These are phyloP conservation scores for Podospora pseudopauciseta DNA, from an alignment of 495 filamentous ascomycete species.

Conservation along the genomic window DNA sequence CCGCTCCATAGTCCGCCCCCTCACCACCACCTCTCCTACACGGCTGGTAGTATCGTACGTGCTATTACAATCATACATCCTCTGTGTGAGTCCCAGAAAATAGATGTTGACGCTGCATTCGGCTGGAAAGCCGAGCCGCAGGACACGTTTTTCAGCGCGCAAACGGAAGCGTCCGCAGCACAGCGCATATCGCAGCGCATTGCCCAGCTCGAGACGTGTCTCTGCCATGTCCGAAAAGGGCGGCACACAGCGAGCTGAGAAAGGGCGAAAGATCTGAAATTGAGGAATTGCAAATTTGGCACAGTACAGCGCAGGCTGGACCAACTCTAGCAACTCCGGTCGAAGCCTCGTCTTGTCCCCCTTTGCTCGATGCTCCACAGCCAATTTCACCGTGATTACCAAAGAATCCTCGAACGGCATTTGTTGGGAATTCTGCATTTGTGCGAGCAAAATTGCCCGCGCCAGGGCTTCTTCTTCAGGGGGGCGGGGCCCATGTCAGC, in stretches of 20 bases:
- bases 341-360: slow-evolving; percentile 23
- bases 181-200: slow-evolving; percentile 11
- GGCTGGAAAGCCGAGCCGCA: slow-evolving; percentile 5
- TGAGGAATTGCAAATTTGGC: slow-evolving; percentile 29
- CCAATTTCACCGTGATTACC: slow-evolving; percentile 25
- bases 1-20: no score
- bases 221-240: slow-evolving; percentile 19
- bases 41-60: background rate
- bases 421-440: slow-evolving; percentile 1
- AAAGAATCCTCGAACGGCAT: slow-evolving; percentile 12
- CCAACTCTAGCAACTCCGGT: slow-evolving; percentile 13
- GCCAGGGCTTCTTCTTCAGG: slow-evolving; percentile 8
- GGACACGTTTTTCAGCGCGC: slow-evolving; percentile 6
- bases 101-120: slow-evolving; percentile 7
- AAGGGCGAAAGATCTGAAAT: slow-evolving; percentile 12
- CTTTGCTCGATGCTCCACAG: slow-evolving; percentile 23
- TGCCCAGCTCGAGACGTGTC: slow-evolving; percentile 12
- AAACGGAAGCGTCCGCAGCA: slow-evolving; percentile 23
- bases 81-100: background rate
- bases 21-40: background rate
- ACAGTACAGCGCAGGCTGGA: slow-evolving; percentile 8
- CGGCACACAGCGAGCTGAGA: slow-evolving; percentile 27
- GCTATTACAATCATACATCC: background rate
- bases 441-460: slow-evolving; percentile 3
- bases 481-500: slow-evolving; percentile 4